phyloP scores from a whole-genome alignment of 495 filamentous ascomycete genomes.

The Cenococcum geophilum region DNA sequence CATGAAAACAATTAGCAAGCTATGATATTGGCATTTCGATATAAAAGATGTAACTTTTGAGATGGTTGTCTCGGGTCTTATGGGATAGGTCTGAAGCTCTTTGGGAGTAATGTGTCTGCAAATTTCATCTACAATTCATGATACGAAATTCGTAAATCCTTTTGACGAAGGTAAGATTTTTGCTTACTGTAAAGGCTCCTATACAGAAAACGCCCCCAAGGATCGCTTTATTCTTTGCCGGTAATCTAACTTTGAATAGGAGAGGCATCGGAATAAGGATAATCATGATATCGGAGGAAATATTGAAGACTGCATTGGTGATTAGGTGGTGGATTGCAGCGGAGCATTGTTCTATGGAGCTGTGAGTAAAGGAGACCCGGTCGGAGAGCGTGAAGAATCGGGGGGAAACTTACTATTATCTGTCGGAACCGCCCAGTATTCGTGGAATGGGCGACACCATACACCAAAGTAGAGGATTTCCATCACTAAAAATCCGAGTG shows the following conservation, averaged over 20 bases:
- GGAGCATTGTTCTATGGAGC: constrained; percentile 30
- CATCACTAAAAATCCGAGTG: constrained; percentile 51
- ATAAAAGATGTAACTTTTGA: too few relatives aligned
- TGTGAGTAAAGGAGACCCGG: constrained; percentile 32
- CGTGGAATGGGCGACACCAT: constrained; percentile 55
- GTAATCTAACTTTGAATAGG: constrained; percentile 49
- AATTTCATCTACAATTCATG: too few relatives aligned
- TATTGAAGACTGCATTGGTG: constrained; percentile 58
- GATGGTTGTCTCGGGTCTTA: too few relatives aligned
- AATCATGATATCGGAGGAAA: constrained; percentile 58
- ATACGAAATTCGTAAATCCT: too few relatives aligned
- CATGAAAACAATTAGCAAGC: not conserved
- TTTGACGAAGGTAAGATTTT: too few relatives aligned
- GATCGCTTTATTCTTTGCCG: constrained; percentile 46
- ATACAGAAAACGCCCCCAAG: constrained; percentile 46
- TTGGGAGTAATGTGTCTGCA: too few relatives aligned
- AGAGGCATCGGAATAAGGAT: constrained; percentile 56
- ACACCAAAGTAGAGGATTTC: constrained; percentile 57
- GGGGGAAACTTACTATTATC: constrained; percentile 3
- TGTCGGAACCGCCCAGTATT: constrained; percentile 51
- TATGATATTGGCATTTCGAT: too few relatives aligned
- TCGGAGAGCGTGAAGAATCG: not conserved
- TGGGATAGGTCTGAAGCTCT: too few relatives aligned
- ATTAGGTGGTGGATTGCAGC: constrained; percentile 54
- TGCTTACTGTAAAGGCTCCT: constrained; percentile 51